Evolutionary conservation across 129 eudicot species (phyloP), one percentile per base, ranked within the genome.

Genomic region (carrot (Daucus carota)): DNA sequence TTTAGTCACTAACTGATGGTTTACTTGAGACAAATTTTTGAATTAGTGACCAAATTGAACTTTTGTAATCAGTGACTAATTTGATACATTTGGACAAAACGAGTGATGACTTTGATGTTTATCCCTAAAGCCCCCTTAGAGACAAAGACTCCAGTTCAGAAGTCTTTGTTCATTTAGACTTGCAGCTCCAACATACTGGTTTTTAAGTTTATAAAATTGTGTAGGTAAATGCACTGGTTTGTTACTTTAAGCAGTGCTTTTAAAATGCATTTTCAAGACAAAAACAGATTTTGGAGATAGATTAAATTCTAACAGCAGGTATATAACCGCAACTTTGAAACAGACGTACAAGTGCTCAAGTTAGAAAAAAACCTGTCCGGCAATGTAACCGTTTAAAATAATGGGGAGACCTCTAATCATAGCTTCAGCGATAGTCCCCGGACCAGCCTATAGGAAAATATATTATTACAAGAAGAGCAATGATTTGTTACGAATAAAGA

Each of bases 401-500:
- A 94, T 94, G 45, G 98, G 98, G 73, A 94, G 98, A 28, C 98
- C 97, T 77, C 93, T 83, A 63, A 94, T 94, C 98, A 91, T 94
- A 60, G 98, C 97, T 83, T 94, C 98, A 32, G 98, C 98, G 54
- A 94, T 94, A 66, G 98, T 94, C 71, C 98, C 98, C 4, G 98
- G 98, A 75, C 98, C 98, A 83, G 98, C 98, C 98, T 94, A 84
- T 72, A 79, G 36, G 73, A 59, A 74, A 67, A 24, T 29, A 50
- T 4, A 72, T 22, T 72, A 72, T 43, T 38, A 63, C 54, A 45
- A 75, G 76, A 36, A 57, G 44, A 24, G 34, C 24, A 43, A 66
- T 6, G 32, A 75, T 70, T 36, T 46, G 47, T 76, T 42, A 8
- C 76, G 73, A 15, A 52, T 32, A 24, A 43, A 15, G 15, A 10